Evolutionary conservation across 1,284 basidiomycete species (phyloP).

Genomic region (Ustilago bromivora): DNA sequence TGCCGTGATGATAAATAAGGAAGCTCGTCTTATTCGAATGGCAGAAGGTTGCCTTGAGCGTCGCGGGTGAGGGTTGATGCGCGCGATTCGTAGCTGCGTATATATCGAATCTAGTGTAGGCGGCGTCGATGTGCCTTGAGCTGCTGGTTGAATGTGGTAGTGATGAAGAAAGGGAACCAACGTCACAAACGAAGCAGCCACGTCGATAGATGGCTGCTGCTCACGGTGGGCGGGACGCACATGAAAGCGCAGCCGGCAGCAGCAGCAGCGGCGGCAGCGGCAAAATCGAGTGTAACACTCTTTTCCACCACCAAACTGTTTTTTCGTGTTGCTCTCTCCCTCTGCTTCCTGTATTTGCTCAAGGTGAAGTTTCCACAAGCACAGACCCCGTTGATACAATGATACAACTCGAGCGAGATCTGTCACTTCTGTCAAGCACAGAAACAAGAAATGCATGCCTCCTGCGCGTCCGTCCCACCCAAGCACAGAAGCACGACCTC

Average conservation of each 20-base stretch:
- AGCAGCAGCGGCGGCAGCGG: background rate
- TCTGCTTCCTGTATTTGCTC: background rate
- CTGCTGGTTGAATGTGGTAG: background rate
- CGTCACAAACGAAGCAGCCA: background rate
- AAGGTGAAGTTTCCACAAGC: no score
- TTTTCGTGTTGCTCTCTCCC: background rate
- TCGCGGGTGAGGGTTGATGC: no score
- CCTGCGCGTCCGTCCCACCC: slow-evolving; percentile 8
- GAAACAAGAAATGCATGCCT: slow-evolving; percentile 1
- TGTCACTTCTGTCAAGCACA: background rate
- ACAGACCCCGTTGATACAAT: slow-evolving; percentile 1
- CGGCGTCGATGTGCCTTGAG: background rate
- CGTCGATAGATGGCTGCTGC: background rate
- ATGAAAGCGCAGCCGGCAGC: background rate
- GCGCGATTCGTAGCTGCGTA: background rate
- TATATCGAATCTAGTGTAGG: background rate
- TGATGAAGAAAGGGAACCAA: background rate
- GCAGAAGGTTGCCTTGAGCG: no score
- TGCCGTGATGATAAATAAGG: no score
- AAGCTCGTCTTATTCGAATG: no score
- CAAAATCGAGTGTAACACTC: background rate
- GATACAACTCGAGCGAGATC: background rate
- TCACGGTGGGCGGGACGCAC: slow-evolving; percentile 10
- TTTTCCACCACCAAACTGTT: background rate
- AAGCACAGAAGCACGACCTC: background rate